These are phyloP conservation scores for Candida germanica DNA, from an alignment of 805 yeast species.

Conservation along the genomic window DNA sequence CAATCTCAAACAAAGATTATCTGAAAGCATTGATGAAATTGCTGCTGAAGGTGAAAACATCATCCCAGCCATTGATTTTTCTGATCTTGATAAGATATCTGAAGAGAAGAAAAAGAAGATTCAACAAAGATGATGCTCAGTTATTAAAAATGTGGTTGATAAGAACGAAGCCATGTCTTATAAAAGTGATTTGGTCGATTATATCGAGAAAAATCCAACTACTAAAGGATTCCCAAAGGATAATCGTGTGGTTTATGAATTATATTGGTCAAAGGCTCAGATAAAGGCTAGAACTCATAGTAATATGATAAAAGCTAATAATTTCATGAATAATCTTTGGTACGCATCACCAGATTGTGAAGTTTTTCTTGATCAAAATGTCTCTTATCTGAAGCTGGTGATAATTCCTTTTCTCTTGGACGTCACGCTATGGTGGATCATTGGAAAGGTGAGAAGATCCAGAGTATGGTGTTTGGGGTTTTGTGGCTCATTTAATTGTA, in stretches of 20 bases:
- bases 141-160: constrained; percentile 17
- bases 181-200: constrained; percentile 16
- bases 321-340: constrained; percentile 13
- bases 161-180: constrained; percentile 14
- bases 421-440: constrained; percentile 38
- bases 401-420: constrained; percentile 23
- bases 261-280: constrained; percentile 42
- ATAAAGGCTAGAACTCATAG: constrained; percentile 38
- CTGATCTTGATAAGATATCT: constrained; percentile 13
- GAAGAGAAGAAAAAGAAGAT: constrained; percentile 9
- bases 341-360: constrained; percentile 20
- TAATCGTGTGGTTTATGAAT: constrained; percentile 28
- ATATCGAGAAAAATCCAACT: constrained; percentile 22
- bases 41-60: constrained; percentile 17
- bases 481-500: too few relatives aligned
- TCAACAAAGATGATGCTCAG: constrained; percentile 15
- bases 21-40: constrained; percentile 13
- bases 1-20: constrained; percentile 1
- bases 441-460: constrained; percentile 47
- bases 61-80: constrained; percentile 23
- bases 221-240: constrained; percentile 28
- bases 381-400: constrained; percentile 41
- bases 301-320: constrained; percentile 17
- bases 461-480: constrained; percentile 32
- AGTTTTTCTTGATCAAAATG: constrained; percentile 24